Evolutionary conservation across 805 yeast genomes (phyloP).

Genomic region (Lachancea meyersii): DNA sequence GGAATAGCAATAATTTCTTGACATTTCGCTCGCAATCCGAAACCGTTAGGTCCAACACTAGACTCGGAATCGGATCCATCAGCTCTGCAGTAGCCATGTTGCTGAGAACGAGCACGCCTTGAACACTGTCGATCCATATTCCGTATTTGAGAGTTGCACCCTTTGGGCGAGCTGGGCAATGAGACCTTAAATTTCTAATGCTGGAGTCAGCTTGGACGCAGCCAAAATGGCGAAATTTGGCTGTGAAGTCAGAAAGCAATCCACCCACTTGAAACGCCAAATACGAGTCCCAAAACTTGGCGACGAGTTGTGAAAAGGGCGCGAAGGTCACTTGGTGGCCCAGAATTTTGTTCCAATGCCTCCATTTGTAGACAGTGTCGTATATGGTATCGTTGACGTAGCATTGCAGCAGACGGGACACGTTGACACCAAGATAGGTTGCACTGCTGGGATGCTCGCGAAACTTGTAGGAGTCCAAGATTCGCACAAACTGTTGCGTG

Average conservation of each 20-base stretch:
- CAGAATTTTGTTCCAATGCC: conserved; percentile 6
- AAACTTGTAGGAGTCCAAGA: conserved; percentile 4
- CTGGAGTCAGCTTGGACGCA: background rate
- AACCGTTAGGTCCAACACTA: conserved; percentile 9
- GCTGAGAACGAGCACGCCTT: conserved; percentile 19
- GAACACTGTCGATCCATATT: conserved; percentile 20
- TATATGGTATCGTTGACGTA: conserved; percentile 10
- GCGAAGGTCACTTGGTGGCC: background rate
- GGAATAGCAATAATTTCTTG: conserved; percentile 17
- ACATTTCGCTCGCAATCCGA: conserved; percentile 10
- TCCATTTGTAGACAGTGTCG: conserved; percentile 10
- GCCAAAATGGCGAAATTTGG: background rate
- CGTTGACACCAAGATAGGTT: conserved; percentile 4
- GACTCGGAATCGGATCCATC: conserved; percentile 13
- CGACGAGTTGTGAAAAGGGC: conserved; percentile 4
- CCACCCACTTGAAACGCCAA: conserved; percentile 5
- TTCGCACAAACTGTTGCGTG: conserved; percentile 8
- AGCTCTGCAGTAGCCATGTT: conserved; percentile 9
- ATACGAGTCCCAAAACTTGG: conserved; percentile 6
- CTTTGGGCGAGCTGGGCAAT: background rate
- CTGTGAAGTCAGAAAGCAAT: conserved; percentile 3
- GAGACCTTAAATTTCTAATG: background rate
- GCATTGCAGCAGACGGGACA: conserved; percentile 6
- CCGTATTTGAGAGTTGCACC: conserved; percentile 10
- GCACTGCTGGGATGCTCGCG: background rate